Percentiles rank a stretch among this genome's conserved stretches.
phyloP scores from a whole-genome alignment of 139 green algal species.

The Trebouxia sp. region DNA sequence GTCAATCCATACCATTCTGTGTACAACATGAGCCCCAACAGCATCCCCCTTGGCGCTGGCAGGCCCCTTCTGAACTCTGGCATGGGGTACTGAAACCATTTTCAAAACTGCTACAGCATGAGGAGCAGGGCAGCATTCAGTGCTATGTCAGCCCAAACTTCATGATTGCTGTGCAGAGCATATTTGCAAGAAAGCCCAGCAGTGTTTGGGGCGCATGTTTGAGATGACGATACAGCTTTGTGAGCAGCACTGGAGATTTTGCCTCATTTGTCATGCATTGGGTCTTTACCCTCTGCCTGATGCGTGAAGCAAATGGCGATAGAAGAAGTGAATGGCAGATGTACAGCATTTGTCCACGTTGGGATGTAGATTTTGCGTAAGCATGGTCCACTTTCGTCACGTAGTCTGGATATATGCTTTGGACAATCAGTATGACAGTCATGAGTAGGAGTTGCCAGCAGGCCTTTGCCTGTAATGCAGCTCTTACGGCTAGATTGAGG shows the following conservation, averaged over 20 bases:
- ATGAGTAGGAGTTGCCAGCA: neutral
- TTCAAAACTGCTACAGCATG: neutral
- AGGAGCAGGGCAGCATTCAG: constrained; percentile 10
- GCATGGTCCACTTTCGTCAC: neutral
- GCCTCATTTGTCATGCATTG: neutral
- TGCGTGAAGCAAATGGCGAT: neutral
- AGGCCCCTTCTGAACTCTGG: constrained; percentile 7
- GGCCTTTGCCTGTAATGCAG: neutral
- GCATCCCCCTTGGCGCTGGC: constrained; percentile 11
- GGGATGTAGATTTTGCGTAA: neutral
- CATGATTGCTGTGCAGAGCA: constrained; percentile 17
- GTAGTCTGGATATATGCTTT: neutral
- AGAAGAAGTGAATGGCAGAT: neutral
- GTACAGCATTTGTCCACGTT: neutral
- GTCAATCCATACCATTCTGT: constrained; percentile 13
- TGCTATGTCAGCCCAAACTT: constrained; percentile 11
- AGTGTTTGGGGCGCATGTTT: neutral
- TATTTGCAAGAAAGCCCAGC: too few species aligned
- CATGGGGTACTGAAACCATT: neutral
- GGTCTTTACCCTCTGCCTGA: neutral
- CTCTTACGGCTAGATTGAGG: constrained; percentile 16
- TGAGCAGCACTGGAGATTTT: constrained; percentile 8
- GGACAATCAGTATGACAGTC: constrained; percentile 20
- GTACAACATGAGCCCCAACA: constrained; percentile 20
- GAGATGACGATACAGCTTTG: neutral